A percentile compares a stretch with the other conserved stretches of the same genome.
Evolutionary conservation across 306 rosid genomes (phyloP).

Genomic region (Luffa aegyptiaca): DNA sequence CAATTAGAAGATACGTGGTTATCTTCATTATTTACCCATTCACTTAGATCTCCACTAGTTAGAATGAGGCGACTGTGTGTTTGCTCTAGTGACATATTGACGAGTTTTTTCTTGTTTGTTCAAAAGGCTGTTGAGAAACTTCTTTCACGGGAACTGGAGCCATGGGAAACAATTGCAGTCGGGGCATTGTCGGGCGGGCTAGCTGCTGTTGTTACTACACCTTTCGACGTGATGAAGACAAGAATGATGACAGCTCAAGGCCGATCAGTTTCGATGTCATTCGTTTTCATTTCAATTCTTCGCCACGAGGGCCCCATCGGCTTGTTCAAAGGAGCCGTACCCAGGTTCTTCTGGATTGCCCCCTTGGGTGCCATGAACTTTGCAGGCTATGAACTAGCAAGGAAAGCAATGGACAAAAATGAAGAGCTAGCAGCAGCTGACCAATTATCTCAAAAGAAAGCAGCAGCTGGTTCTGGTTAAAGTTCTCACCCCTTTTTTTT

Average conservation of each 20-base stretch:
- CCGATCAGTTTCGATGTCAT: conserved; percentile 67
- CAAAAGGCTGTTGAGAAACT: conserved; percentile 56
- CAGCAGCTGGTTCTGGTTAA: conserved; percentile 19
- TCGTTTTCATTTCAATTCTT: conserved; percentile 65
- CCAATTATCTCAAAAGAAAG: conserved; percentile 36
- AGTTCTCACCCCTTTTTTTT: not conserved
- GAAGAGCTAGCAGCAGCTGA: conserved; percentile 40
- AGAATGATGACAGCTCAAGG: conserved; percentile 97
- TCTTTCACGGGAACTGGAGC: conserved; percentile 72
- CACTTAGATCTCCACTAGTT: not conserved
- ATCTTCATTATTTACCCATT: not conserved
- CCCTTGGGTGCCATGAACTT: conserved; percentile 98
- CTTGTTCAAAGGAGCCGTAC: conserved; percentile 87
- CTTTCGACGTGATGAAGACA: conserved; percentile 97
- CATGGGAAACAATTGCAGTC: conserved; percentile 90
- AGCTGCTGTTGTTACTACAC: conserved; percentile 91
- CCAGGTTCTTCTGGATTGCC: conserved; percentile 98
- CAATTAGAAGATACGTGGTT: not conserved
- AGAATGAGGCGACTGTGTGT: not conserved
- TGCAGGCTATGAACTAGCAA: conserved; percentile 92
- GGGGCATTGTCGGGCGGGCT: conserved; percentile 98
- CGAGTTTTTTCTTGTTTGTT: not conserved
- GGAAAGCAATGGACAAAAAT: conserved; percentile 85
- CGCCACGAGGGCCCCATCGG: conserved; percentile 87
- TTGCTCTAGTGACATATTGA: not conserved